phyloP scores from a whole-genome alignment of 495 filamentous ascomycete species.

The Penicillium macrosclerotiorum region DNA sequence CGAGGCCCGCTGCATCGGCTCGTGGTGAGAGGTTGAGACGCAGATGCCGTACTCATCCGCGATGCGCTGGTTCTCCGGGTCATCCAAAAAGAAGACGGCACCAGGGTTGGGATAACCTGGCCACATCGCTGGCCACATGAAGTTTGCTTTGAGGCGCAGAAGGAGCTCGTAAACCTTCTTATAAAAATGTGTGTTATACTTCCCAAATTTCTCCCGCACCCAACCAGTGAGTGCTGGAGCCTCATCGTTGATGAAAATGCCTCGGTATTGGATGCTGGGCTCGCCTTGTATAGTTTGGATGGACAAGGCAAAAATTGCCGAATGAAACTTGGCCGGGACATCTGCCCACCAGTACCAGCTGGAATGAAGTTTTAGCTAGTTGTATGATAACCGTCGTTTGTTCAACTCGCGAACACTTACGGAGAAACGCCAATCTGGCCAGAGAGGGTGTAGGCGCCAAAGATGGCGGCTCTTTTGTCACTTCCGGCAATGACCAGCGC shows the following conservation, averaged over 20 bases:
- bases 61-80: constrained; percentile 62
- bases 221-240: constrained; percentile 69
- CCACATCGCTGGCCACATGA: constrained; percentile 75
- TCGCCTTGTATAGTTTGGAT: constrained; percentile 55
- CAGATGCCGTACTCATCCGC: constrained; percentile 74
- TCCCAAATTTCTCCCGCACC: constrained; percentile 57
- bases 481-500: constrained; percentile 69
- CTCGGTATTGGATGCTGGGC: constrained; percentile 71
- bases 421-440: constrained; percentile 77
- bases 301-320: constrained; percentile 54
- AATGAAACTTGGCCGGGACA: constrained; percentile 53
- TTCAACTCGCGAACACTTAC: no score
- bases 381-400: no score
- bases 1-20: constrained; percentile 70
- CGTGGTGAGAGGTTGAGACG: constrained; percentile 69
- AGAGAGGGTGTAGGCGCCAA: constrained; percentile 69
- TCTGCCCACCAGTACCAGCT: constrained; percentile 75
- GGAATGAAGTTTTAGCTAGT: no score
- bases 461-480: constrained; percentile 69
- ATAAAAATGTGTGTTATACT: constrained; percentile 65
- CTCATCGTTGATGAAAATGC: constrained; percentile 79
- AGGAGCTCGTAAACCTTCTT: constrained; percentile 69
- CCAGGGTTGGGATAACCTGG: constrained; percentile 29
- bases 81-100: constrained; percentile 68
- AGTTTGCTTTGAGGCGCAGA: constrained; percentile 67